These are phyloP conservation scores for Agaricus sinodeliciosus DNA, from an alignment of 768 basidiomycete species.

Conservation along the genomic window DNA sequence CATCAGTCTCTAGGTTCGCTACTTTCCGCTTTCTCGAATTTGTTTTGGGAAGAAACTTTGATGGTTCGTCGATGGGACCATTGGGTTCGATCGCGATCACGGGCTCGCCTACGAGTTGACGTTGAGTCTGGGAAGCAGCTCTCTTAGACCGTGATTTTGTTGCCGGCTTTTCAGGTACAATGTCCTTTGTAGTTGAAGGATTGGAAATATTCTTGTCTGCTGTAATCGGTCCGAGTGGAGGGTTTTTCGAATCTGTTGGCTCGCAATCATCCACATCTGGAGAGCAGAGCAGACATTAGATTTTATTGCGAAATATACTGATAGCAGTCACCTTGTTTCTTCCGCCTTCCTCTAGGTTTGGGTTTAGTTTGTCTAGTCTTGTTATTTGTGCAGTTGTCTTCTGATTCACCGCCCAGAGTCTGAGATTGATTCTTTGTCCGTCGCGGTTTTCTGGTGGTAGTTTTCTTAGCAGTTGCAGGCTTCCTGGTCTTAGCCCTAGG, in stretches of 20 bases:
- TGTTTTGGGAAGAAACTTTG: not conserved
- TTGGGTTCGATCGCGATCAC: not conserved
- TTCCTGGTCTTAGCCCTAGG: not conserved
- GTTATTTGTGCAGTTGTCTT: not conserved
- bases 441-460: not conserved
- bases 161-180: not conserved
- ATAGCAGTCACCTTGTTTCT: not conserved
- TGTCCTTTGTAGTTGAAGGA: not conserved
- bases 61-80: not conserved
- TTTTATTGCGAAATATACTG: not conserved
- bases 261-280: not conserved
- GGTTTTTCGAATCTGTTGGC: not conserved
- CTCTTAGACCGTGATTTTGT: not conserved
- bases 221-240: not conserved
- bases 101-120: not conserved
- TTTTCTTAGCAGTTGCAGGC: not conserved
- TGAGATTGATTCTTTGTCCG: not conserved
- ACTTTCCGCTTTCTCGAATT: not conserved
- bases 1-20: not conserved
- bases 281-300: not conserved
- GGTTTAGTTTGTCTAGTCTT: not conserved
- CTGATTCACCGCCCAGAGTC: not conserved
- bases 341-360: slow-evolving; percentile 3
- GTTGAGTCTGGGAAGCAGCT: not conserved
- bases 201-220: not conserved